These are phyloP conservation scores for Aphanomyces invadans DNA, from an alignment of 352 stramenopile genomes.

Conservation along the genomic window DNA sequence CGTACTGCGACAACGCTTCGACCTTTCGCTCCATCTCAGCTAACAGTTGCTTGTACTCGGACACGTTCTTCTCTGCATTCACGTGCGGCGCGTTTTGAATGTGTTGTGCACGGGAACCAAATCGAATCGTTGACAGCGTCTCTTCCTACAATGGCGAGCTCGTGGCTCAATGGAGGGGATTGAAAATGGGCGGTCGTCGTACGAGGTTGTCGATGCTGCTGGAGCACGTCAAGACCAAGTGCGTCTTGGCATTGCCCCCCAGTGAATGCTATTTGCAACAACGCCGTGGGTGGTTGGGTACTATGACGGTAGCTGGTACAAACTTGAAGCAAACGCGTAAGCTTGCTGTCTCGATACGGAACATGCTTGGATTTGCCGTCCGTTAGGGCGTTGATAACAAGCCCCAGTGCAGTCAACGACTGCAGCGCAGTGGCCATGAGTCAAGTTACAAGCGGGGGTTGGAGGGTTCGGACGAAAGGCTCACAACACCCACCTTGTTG, in stretches of 20 bases:
- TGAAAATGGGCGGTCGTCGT: too few relatives aligned
- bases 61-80: constrained; percentile 22
- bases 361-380: constrained; percentile 37
- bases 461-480: too few relatives aligned
- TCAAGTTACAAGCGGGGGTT: too few relatives aligned
- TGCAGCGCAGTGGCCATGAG: constrained; percentile 18
- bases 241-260: constrained; percentile 25
- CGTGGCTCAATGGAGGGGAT: too few relatives aligned
- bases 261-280: constrained; percentile 22
- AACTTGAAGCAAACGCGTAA: constrained; percentile 23
- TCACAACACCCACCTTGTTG: constrained; percentile 45
- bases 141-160: constrained; percentile 24
- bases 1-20: constrained; percentile 47
- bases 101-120: constrained; percentile 20
- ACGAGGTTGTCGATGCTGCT: constrained; percentile 20
- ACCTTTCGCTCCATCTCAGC: constrained; percentile 48
- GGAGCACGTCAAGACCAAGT: constrained; percentile 24
- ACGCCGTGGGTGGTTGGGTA: neutral
- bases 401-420: constrained; percentile 61
- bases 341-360: constrained; percentile 23
- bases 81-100: constrained; percentile 23
- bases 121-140: constrained; percentile 24
- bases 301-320: neutral
- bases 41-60: constrained; percentile 32
- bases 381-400: constrained; percentile 60